Conservation (phyloP, 768 basidiomycete species). For the Lyophyllum semitale region DNA sequence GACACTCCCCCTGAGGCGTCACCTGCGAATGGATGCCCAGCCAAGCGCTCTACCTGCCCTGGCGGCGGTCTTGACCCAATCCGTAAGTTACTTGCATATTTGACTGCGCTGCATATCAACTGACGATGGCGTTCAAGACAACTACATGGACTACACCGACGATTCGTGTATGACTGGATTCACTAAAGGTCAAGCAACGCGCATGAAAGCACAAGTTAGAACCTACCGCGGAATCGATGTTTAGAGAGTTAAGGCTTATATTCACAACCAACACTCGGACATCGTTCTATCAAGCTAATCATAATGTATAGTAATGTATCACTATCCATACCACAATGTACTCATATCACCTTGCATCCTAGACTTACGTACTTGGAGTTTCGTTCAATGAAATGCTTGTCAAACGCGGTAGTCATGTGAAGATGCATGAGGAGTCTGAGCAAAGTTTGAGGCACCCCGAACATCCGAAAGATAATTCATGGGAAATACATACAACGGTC, state of each 20-base stretch:
- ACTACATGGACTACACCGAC: conserved; percentile 52
- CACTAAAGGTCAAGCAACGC: conserved; percentile 43
- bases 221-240: conserved; percentile 36
- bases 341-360: background rate
- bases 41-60: conserved; percentile 30
- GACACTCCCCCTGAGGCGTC: conserved; percentile 44
- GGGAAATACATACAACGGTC: too few relatives aligned
- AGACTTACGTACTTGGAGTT: background rate
- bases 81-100: conserved; percentile 25
- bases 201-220: conserved; percentile 33
- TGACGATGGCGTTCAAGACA: conserved; percentile 20
- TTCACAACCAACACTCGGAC: background rate
- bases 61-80: conserved; percentile 40
- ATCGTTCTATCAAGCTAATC: background rate
- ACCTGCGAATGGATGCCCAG: conserved; percentile 38
- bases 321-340: background rate
- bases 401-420: background rate
- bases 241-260: conserved; percentile 7
- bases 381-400: too few relatives aligned
- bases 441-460: too few relatives aligned
- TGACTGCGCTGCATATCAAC: background rate
- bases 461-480: too few relatives aligned
- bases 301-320: background rate
- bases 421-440: too few relatives aligned
- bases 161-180: conserved; percentile 48